Base-by-base conservation (phyloP, 768 basidiomycete genomes). In the Tricholoma flavovirens region DNA sequence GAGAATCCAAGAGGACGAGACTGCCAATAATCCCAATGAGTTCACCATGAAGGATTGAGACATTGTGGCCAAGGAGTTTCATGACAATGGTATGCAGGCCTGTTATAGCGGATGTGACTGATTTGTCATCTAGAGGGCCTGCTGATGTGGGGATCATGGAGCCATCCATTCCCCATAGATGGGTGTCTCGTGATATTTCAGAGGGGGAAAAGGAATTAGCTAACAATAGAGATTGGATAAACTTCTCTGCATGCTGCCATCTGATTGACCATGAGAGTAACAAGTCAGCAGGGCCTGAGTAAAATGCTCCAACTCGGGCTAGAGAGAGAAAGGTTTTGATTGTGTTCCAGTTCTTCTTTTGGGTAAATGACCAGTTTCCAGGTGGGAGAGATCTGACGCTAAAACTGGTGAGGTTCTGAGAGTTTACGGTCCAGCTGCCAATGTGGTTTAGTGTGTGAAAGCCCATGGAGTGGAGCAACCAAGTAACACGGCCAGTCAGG, bases 71-170 rank as follows among this genome's bases (percentile, higher is more conserved):
- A 0, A 49, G 21, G 1, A 66, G 19, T 29, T 50, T 59, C 53
- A 67, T 38, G 0, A 57, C 58, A 0, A 67, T 10, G 4, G 68
- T 61, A n/a, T n/a, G 3, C 3, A 0, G 0, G 56, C 67, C 63
- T 0, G 62, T 67, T 1, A 51, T 21, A 7, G 42, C 42, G 9
- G 21, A 43, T 0, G 60, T 65, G 14, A 68, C 58, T 0, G 59
- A 58, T 42, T 68, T 68, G 17, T 36, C 10, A 15, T 67, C 62
- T 3, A 63, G 11, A 1, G 59, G 33, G 3, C 62, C 51, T 3
- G 64, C 66, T 4, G 59, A 19, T 0, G 67, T 54, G 3, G 56
- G 67, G 35, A 52, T 8, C 66, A 68, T 66, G 1, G 69, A 70
- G 1, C 67, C 66, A 45, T 70, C 67, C 0, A 64, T 56, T 5